Evolutionary conservation across 2,329 filamentous ascomycete species (phyloP), one percentile per base, ranked within the genome.

Genomic region (Lachnellula willkommii): DNA sequence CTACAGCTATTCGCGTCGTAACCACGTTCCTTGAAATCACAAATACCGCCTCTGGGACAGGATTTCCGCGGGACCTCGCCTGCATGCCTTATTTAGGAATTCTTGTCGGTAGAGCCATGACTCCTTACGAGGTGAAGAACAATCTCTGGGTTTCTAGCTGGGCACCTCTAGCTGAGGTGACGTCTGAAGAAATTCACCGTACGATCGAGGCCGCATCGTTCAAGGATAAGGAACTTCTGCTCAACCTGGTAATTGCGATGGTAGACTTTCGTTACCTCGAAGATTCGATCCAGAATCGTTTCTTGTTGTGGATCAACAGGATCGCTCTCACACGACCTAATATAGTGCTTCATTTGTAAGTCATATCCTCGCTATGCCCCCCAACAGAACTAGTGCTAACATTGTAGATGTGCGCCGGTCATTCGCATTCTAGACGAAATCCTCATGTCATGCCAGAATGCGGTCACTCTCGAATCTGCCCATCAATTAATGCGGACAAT

Each of bases 211-310:
- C 81, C 8, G 67, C 71, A 6, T 58, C 66, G 5, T 75, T 85
- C 63, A 78, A 77, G 52, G 83, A 88, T 59, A 79, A 81, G 60
- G 82, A 87, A 57, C 67, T 88, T 12, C 70, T 88, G 15, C 74
- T 88, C 5, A 83, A 81, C 58, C 81, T 81, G 3, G 82, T 81
- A 1, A 83, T 88, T 54, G 79, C 81, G 64, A 73, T 88, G 43
- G 79, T 88, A 9, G 85, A 88, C 65, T 88, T 88, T 64, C 79
- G 81, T 54, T 80, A 80, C 55, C 72, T 87, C 7, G 84, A 88
- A 55, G 83, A 87, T 54, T 73, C 74, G 1, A 76, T 84, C 17
- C 84, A 88, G 66, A 78, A 79, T 45, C 76, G 82, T 14, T 80
- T 76, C 15, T 71, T 88, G 3, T 66, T 73, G 15, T 86, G 84